phyloP scores from a whole-genome alignment of 2,329 filamentous ascomycete species.

The Calonectria naviculata region DNA sequence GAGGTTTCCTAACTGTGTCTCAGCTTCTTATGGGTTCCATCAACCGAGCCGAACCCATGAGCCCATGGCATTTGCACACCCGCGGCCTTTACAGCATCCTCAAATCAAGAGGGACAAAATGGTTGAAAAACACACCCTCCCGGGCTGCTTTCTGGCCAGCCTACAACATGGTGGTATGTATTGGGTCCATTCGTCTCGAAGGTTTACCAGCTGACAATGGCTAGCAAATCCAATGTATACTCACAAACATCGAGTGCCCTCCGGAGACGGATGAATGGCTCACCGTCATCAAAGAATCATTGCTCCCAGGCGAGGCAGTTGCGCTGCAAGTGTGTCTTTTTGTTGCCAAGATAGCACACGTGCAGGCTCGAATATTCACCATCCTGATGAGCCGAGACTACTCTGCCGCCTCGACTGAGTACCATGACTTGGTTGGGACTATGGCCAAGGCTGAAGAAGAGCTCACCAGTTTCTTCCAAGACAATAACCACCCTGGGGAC shows the following conservation, averaged over 20 bases:
- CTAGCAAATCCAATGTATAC: conserved; percentile 51
- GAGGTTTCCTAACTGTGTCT: conserved; percentile 20
- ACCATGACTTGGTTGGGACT: conserved; percentile 37
- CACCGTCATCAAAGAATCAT: conserved; percentile 37
- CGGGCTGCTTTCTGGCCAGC: conserved; percentile 52
- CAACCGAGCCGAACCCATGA: conserved; percentile 34
- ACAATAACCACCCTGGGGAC: conserved; percentile 14
- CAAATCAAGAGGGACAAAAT: conserved; percentile 44
- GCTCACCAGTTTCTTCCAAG: conserved; percentile 27
- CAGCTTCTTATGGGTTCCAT: conserved; percentile 53
- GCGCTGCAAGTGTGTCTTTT: conserved; percentile 42
- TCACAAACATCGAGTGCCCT: conserved; percentile 46
- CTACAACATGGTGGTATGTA: conserved; percentile 51
- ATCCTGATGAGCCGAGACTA: conserved; percentile 43
- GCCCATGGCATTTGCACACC: conserved; percentile 52
- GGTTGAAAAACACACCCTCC: conserved; percentile 35
- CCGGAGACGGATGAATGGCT: conserved; percentile 51
- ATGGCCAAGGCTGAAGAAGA: conserved; percentile 40
- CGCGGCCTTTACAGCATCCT: conserved; percentile 50
- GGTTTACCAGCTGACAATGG: conserved; percentile 21
- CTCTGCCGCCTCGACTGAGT: conserved; percentile 41
- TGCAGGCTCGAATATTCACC: conserved; percentile 41
- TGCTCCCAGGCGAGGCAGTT: conserved; percentile 41
- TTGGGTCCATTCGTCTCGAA: background rate
- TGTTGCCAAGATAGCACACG: conserved; percentile 39